Conservation (phyloP, 495 filamentous ascomycete species). For the Trichodelitschia bisporula region DNA sequence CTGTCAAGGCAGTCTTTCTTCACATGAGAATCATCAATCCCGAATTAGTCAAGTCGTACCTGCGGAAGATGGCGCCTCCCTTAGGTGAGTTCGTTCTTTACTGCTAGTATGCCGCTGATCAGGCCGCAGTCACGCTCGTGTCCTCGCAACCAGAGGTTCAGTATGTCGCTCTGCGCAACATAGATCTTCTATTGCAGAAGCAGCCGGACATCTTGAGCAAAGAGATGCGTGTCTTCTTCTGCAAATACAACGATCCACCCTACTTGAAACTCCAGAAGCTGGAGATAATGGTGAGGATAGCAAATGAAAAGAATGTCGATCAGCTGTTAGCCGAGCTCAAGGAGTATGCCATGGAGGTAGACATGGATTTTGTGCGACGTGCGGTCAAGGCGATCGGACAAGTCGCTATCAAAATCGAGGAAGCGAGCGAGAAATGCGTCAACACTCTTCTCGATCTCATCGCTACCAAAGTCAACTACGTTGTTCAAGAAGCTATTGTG, state of each 20-base stretch:
- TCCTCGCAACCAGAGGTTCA: slow-evolving; percentile 93
- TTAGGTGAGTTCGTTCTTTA: slow-evolving; percentile 31
- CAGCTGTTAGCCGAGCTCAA: slow-evolving; percentile 84
- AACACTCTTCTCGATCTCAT: slow-evolving; percentile 85
- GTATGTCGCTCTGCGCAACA: slow-evolving; percentile 89
- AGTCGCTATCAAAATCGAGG: slow-evolving; percentile 94
- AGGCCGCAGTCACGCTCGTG: slow-evolving; percentile 56
- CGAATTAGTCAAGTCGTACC: slow-evolving; percentile 56
- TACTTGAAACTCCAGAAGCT: slow-evolving; percentile 96
- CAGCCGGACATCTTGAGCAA: slow-evolving; percentile 92
- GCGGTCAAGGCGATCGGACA: slow-evolving; percentile 92
- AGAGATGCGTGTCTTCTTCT: slow-evolving; percentile 95
- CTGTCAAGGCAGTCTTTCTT: slow-evolving; percentile 91
- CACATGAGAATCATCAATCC: slow-evolving; percentile 72
- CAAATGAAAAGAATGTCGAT: slow-evolving; percentile 89
- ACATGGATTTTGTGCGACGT: slow-evolving; percentile 94
- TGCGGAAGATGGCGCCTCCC: slow-evolving; percentile 96
- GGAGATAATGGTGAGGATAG: slow-evolving; percentile 98
- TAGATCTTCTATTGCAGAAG: slow-evolving; percentile 83
- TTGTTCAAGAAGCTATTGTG: slow-evolving; percentile 92
- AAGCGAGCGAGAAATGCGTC: slow-evolving; percentile 79
- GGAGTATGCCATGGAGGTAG: slow-evolving; percentile 92
- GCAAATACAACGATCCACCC: slow-evolving; percentile 97
- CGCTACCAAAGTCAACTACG: slow-evolving; percentile 94
- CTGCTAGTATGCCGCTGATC: slow-evolving; percentile 4